Evolutionary conservation across 495 filamentous ascomycete species (phyloP).

Genomic region (Penicillium turbatum): DNA sequence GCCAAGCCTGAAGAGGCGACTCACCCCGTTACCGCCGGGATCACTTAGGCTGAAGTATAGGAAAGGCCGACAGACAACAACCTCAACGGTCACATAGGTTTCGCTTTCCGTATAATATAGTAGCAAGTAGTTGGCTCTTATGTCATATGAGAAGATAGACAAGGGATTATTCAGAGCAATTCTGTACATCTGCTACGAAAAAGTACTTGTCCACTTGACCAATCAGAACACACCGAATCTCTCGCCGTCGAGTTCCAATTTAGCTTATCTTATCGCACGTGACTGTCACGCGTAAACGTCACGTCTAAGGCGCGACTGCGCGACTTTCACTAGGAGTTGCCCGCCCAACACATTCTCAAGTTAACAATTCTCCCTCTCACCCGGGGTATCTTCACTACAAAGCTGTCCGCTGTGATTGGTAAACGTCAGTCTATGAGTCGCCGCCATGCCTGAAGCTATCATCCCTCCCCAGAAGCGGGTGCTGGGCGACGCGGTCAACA

Average conservation of each 20-base stretch:
- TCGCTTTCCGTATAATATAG: no score
- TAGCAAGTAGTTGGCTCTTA: no score
- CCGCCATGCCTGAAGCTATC: slow-evolving; percentile 49
- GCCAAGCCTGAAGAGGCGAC: slow-evolving; percentile 15
- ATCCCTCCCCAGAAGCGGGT: slow-evolving; percentile 53
- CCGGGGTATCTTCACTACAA: neutral
- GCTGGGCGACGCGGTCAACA: slow-evolving; percentile 54
- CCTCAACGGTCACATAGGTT: no score
- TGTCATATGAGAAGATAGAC: neutral
- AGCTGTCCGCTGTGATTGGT: neutral
- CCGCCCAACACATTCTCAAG: slow-evolving; percentile 14
- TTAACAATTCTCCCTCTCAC: neutral
- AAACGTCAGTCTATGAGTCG: slow-evolving; percentile 12
- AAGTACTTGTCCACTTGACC: neutral
- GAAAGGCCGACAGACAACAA: neutral
- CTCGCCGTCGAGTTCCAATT: neutral
- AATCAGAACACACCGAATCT: neutral
- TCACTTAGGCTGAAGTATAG: neutral
- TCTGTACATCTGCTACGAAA: no score
- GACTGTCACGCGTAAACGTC: slow-evolving; percentile 29
- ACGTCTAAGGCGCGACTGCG: slow-evolving; percentile 25
- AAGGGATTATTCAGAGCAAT: neutral
- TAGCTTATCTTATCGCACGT: slow-evolving; percentile 25
- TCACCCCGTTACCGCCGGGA: slow-evolving; percentile 15
- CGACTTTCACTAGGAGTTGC: slow-evolving; percentile 16